These are phyloP conservation scores for Aphanomyces stellatus DNA, from an alignment of 352 stramenopile genomes.

Conservation along the genomic window DNA sequence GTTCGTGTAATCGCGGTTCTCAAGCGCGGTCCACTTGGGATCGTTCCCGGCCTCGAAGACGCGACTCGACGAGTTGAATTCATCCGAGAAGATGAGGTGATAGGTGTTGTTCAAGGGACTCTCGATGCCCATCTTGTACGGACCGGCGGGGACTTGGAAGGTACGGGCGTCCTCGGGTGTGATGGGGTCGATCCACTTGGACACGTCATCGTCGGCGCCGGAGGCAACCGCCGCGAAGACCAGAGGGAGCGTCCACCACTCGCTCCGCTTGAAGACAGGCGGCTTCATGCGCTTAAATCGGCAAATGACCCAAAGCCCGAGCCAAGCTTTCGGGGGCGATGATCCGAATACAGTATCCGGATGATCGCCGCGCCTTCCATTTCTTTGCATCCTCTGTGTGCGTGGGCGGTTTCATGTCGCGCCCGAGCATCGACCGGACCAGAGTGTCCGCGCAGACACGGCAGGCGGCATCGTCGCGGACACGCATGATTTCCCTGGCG, in stretches of 20 bases:
- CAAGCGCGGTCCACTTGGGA: conserved; percentile 91
- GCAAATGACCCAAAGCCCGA: conserved; percentile 5
- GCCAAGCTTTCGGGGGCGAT: not conserved
- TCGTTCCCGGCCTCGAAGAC: conserved; percentile 93
- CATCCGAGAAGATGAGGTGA: conserved; percentile 92
- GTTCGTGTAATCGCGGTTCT: conserved; percentile 93
- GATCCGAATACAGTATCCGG: conserved; percentile 2
- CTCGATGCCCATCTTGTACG: conserved; percentile 27
- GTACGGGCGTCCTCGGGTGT: conserved; percentile 49
- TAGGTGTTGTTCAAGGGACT: conserved; percentile 39
- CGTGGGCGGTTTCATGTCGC: no score
- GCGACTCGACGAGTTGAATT: conserved; percentile 92
- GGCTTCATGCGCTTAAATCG: not conserved
- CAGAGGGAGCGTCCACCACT: not conserved
- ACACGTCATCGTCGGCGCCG: not conserved
- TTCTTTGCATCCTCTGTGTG: no score
- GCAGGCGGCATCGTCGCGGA: no score
- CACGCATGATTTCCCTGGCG: no score
- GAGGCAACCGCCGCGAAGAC: not conserved
- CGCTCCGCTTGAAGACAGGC: not conserved
- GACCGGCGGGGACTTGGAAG: conserved; percentile 33
- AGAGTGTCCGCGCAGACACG: no score
- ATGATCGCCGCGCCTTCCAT: not conserved
- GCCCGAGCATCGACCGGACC: no score
- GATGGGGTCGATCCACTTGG: conserved; percentile 69